Evolutionary conservation across 163 green algal species (phyloP).

Genomic region (Coccomyxa subellipsoidea): DNA sequence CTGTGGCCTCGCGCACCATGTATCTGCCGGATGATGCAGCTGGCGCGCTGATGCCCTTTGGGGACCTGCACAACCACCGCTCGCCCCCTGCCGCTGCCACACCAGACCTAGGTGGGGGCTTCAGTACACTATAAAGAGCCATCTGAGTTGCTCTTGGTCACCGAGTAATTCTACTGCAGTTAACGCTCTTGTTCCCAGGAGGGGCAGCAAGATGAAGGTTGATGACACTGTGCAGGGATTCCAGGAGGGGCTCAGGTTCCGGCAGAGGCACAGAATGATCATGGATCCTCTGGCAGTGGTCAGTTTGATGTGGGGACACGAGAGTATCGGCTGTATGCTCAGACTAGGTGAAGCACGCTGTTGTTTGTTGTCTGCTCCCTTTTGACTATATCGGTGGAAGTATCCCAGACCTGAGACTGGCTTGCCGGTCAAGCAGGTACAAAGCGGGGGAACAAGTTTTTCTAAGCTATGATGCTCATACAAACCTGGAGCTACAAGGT

Average conservation of each 20-base stretch:
- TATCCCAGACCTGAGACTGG: neutral
- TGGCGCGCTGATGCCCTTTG: constrained; percentile 55
- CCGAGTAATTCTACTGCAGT: neutral
- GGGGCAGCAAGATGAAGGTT: no score
- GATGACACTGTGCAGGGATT: neutral
- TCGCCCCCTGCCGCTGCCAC: constrained; percentile 50
- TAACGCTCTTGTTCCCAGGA: neutral
- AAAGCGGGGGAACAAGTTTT: constrained; percentile 55
- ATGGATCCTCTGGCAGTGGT: neutral
- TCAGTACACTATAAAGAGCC: no score
- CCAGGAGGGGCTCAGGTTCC: neutral
- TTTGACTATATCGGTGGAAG: neutral
- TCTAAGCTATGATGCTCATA: constrained; percentile 72
- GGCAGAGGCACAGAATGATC: neutral
- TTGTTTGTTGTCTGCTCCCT: neutral
- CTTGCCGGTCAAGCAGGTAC: constrained; percentile 10
- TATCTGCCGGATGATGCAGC: constrained; percentile 47
- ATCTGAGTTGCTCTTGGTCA: neutral
- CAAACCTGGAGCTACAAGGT: constrained; percentile 68
- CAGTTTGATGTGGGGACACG: neutral
- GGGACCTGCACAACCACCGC: constrained; percentile 69
- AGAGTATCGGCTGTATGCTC: neutral
- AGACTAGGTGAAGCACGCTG: neutral
- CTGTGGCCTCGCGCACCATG: constrained; percentile 68
- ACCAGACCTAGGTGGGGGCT: constrained; percentile 23